phyloP scores from a whole-genome alignment of 2,329 filamentous ascomycete species.

The Curvularia hawaiiensis region DNA sequence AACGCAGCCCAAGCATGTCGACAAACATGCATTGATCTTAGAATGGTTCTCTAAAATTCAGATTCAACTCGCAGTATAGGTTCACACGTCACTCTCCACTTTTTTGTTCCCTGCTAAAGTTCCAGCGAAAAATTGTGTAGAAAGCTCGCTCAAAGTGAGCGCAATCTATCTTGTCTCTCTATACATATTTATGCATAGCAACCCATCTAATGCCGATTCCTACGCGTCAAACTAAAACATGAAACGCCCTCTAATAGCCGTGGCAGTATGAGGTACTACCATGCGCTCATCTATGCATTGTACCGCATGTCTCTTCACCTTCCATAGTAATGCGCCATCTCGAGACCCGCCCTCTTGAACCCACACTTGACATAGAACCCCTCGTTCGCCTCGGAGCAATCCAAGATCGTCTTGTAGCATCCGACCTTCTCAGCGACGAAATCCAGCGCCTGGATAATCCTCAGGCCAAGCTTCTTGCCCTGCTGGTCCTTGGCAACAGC shows the following conservation, averaged over 20 bases:
- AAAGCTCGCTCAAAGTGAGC: background rate
- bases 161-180: constrained; percentile 6
- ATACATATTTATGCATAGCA: background rate
- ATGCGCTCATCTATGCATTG: background rate
- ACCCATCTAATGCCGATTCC: background rate
- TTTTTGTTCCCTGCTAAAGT: background rate
- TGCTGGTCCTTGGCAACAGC: constrained; percentile 94
- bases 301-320: constrained; percentile 17
- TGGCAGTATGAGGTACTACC: background rate
- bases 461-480: constrained; percentile 92
- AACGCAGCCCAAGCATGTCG: background rate
- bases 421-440: constrained; percentile 84
- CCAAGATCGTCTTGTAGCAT: constrained; percentile 96
- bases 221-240: background rate
- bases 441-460: constrained; percentile 93
- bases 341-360: constrained; percentile 86
- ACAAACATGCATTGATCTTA: background rate
- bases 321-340: constrained; percentile 94
- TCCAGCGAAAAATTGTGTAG: background rate
- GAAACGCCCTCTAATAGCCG: constrained; percentile 11
- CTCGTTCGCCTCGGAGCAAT: constrained; percentile 95
- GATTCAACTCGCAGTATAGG: background rate
- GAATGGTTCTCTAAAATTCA: background rate
- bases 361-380: constrained; percentile 99
- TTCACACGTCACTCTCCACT: background rate